Percentiles rank a stretch among this genome's conserved stretches.
Evolutionary conservation across 768 basidiomycete species (phyloP).

Genomic region (Gymnopilus junonius): DNA sequence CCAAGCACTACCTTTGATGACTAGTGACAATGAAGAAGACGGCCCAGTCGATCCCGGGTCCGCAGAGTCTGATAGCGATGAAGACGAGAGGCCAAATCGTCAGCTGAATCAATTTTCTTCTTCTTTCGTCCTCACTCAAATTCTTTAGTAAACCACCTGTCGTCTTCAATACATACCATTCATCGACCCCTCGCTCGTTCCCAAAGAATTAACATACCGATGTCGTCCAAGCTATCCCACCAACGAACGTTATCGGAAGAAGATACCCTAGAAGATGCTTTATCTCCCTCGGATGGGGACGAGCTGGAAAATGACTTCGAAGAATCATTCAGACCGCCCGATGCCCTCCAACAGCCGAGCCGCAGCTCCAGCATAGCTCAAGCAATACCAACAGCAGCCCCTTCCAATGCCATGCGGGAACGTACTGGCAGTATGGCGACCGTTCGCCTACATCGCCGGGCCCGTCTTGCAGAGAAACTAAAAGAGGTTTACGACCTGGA

Average conservation of each 20-base stretch:
- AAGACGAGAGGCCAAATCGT: conserved; percentile 58
- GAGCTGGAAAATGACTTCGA: conserved; percentile 59
- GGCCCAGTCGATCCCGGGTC: conserved; percentile 44
- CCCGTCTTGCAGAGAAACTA: conserved; percentile 84
- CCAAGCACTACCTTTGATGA: conserved; percentile 82
- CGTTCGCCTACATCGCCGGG: conserved; percentile 68
- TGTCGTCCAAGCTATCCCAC: conserved; percentile 22
- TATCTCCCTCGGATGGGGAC: conserved; percentile 23
- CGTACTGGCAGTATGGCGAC: conserved; percentile 74
- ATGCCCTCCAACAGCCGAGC: conserved; percentile 8
- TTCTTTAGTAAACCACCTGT: conserved; percentile 50
- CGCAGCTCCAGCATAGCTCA: not conserved
- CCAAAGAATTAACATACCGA: conserved; percentile 43
- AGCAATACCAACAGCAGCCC: not conserved
- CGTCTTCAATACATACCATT: conserved; percentile 89
- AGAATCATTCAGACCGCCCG: conserved; percentile 49
- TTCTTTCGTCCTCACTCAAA: not conserved
- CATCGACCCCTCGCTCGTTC: conserved; percentile 80
- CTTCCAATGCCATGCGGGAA: conserved; percentile 32
- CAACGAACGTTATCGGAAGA: conserved; percentile 30
- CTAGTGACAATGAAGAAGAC: conserved; percentile 74
- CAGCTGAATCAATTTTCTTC: conserved; percentile 8
- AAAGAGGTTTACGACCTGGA: conserved; percentile 85
- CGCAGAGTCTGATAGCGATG: conserved; percentile 66
- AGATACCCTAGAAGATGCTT: conserved; percentile 23